Conservation (phyloP, 2,329 filamentous ascomycete species). For the Penicillium sp. region DNA sequence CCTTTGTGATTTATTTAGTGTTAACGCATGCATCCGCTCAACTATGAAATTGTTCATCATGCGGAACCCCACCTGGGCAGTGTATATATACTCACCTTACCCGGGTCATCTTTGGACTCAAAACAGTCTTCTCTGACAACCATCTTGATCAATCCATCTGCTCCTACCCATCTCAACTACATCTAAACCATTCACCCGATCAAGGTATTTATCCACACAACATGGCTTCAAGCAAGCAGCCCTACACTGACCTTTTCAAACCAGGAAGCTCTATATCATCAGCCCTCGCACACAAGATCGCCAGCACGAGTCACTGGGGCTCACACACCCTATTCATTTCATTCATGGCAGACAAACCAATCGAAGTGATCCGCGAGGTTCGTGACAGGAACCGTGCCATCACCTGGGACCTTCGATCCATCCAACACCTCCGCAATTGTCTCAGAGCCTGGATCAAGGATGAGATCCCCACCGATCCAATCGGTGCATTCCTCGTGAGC, state of each 20-base stretch:
- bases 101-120: too few species aligned
- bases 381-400: not conserved
- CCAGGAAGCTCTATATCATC: not conserved
- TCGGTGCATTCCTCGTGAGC: conserved; percentile 6
- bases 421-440: not conserved
- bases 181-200: not conserved
- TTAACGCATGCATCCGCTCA: too few species aligned
- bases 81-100: too few species aligned
- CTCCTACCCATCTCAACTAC: too few species aligned
- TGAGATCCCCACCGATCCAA: not conserved
- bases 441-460: not conserved
- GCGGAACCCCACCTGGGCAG: too few species aligned
- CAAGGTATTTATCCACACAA: not conserved
- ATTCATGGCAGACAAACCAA: not conserved
- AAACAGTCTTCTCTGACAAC: too few species aligned
- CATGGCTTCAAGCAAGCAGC: conserved; percentile 1
- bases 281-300: not conserved
- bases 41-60: too few species aligned
- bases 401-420: conserved; percentile 6
- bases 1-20: too few species aligned
- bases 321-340: not conserved
- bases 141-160: too few species aligned
- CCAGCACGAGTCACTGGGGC: conserved; percentile 2
- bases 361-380: not conserved
- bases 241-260: not conserved